These are phyloP conservation scores for Entomortierella beljakovae DNA, from an alignment of 192 early-diverging fungal genomes.

Conservation along the genomic window DNA sequence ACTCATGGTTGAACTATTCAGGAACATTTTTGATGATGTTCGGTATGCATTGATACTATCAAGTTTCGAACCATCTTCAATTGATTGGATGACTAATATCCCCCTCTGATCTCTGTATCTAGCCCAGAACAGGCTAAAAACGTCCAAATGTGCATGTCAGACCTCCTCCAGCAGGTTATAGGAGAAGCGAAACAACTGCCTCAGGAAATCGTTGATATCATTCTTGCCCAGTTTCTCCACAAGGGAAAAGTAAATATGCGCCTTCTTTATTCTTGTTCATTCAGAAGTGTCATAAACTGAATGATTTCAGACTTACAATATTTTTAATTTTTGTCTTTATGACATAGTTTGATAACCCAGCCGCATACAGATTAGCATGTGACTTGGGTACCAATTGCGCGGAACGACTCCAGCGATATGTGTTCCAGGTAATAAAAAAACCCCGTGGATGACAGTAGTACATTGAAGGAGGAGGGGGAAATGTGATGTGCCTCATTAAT, in stretches of 20 bases:
- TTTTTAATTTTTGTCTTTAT: neutral
- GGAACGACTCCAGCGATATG: conserved; percentile 89
- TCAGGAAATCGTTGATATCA: conserved; percentile 88
- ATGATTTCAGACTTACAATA: neutral
- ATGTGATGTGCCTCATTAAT: too few relatives aligned
- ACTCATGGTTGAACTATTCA: conserved; percentile 78
- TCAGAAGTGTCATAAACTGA: neutral
- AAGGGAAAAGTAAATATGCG: conserved; percentile 62
- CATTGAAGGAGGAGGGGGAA: too few relatives aligned
- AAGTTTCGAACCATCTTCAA: neutral
- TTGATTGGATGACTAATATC: neutral
- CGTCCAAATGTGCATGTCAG: conserved; percentile 81
- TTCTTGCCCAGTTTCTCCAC: conserved; percentile 80
- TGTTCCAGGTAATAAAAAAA: conserved; percentile 74
- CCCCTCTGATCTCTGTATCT: neutral
- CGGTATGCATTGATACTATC: conserved; percentile 52
- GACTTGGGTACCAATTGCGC: conserved; percentile 82
- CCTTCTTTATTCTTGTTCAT: neutral
- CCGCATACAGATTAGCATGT: conserved; percentile 80
- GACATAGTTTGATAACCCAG: conserved; percentile 66
- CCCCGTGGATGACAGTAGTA: neutral
- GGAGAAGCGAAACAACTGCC: conserved; percentile 78
- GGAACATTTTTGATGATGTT: conserved; percentile 75
- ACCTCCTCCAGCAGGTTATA: conserved; percentile 85
- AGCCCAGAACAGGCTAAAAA: conserved; percentile 79